Conservation (phyloP, 768 basidiomycete genomes). For the Infundibulicybe gibba region DNA sequence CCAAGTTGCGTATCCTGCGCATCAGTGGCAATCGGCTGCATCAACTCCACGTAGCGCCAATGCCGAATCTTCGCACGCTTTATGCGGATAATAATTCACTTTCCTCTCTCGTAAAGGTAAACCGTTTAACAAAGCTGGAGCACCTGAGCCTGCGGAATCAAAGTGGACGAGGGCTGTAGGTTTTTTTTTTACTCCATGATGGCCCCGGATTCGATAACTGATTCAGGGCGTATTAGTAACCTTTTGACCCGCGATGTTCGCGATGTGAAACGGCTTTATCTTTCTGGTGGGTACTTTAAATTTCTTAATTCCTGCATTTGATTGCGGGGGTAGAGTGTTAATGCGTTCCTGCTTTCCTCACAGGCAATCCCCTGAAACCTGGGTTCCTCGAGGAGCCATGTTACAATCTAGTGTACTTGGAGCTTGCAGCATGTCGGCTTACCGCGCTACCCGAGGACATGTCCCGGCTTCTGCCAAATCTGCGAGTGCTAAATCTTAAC, state of each 20-base stretch:
- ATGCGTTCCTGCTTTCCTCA: slow-evolving; percentile 10
- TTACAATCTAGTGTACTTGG: slow-evolving; percentile 90
- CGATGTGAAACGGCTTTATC: slow-evolving; percentile 91
- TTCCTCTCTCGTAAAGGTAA: slow-evolving; percentile 43
- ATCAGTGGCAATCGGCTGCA: slow-evolving; percentile 78
- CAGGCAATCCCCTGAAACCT: slow-evolving; percentile 68
- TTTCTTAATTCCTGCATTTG: slow-evolving; percentile 6
- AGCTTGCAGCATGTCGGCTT: slow-evolving; percentile 84
- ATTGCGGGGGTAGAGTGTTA: slow-evolving; percentile 9
- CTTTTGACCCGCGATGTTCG: slow-evolving; percentile 70
- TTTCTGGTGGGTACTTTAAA: slow-evolving; percentile 67
- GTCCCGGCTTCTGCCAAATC: slow-evolving; percentile 68
- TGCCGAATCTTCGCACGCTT: slow-evolving; percentile 79
- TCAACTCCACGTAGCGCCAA: slow-evolving; percentile 56
- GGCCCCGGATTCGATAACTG: slow-evolving; percentile 14
- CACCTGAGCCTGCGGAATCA: slow-evolving; percentile 93
- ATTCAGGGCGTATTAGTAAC: slow-evolving; percentile 24
- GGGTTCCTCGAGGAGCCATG: slow-evolving; percentile 70
- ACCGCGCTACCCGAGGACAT: slow-evolving; percentile 69
- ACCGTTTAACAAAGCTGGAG: slow-evolving; percentile 70
- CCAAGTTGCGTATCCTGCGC: slow-evolving; percentile 78
- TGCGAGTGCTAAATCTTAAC: slow-evolving; percentile 91
- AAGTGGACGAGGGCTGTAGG: slow-evolving; percentile 70
- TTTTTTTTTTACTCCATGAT: slow-evolving; percentile 23
- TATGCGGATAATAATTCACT: slow-evolving; percentile 88